A percentile compares a stretch with the other conserved stretches of the same genome.
These are phyloP conservation scores for Debaryomyces fabryi DNA, from an alignment of 1,139 yeast genomes.

Conservation along the genomic window DNA sequence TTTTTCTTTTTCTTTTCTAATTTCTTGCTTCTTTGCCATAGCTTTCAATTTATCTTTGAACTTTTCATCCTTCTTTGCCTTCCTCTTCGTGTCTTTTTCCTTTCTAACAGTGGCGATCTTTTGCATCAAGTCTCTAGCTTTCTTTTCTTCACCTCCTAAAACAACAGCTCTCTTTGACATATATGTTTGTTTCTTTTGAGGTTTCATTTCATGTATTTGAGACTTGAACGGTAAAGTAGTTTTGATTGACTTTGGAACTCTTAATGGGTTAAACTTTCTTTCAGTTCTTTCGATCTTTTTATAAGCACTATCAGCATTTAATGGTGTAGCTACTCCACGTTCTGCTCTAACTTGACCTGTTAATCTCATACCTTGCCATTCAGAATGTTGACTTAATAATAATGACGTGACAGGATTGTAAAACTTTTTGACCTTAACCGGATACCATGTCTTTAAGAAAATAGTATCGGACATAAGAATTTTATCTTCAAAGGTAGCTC, in stretches of 20 bases:
- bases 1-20: slow-evolving; percentile 71
- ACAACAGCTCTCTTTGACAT: slow-evolving; percentile 93
- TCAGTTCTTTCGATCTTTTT: slow-evolving; percentile 83
- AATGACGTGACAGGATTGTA: slow-evolving; percentile 96
- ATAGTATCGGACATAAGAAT: slow-evolving; percentile 87
- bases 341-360: slow-evolving; percentile 93
- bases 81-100: slow-evolving; percentile 82
- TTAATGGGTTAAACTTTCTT: slow-evolving; percentile 82
- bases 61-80: slow-evolving; percentile 74
- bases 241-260: slow-evolving; percentile 79
- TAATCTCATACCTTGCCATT: slow-evolving; percentile 96
- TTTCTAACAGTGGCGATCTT: slow-evolving; percentile 82
- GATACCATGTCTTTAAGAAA: slow-evolving; percentile 95
- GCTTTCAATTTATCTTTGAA: slow-evolving; percentile 75
- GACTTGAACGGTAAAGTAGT: slow-evolving; percentile 86
- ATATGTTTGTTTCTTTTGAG: slow-evolving; percentile 82
- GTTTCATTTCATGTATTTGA: slow-evolving; percentile 85
- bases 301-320: slow-evolving; percentile 68
- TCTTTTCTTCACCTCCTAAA: slow-evolving; percentile 88
- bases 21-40: slow-evolving; percentile 72
- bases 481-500: slow-evolving; percentile 99
- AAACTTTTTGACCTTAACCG: slow-evolving; percentile 84
- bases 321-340: slow-evolving; percentile 64
- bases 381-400: slow-evolving; percentile 69
- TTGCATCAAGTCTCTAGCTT: slow-evolving; percentile 86